Percentiles rank a stretch among this genome's conserved stretches.
phyloP scores from a whole-genome alignment of 1,139 yeast genomes.

The Blastobotrys raffinosifermentans region DNA sequence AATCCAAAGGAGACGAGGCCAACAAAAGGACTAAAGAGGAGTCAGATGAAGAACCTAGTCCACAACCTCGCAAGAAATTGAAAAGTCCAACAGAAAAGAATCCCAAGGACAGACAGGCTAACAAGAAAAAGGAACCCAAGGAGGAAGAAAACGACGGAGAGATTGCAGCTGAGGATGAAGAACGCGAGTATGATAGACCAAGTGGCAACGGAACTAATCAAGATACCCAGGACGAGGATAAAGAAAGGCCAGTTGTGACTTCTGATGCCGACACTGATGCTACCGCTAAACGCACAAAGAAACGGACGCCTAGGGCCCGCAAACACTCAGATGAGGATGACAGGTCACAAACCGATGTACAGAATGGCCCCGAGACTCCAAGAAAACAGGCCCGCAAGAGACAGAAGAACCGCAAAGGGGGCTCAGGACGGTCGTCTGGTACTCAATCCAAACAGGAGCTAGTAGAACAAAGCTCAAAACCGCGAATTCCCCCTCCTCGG shows the following conservation, averaged over 20 bases:
- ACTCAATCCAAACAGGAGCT: conserved; percentile 14
- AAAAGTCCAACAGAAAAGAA: too few species aligned
- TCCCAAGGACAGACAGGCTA: too few species aligned
- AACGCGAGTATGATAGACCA: neutral
- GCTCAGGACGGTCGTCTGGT: too few species aligned
- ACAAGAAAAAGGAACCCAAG: conserved; percentile 10
- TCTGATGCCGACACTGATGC: neutral
- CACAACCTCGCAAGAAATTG: conserved; percentile 7
- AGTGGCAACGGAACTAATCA: neutral
- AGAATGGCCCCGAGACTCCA: conserved; percentile 2
- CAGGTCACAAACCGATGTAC: neutral
- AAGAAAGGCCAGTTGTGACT: neutral
- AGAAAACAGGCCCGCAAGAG: conserved; percentile 11
- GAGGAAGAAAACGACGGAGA: conserved; percentile 1
- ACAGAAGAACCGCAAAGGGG: conserved; percentile 8
- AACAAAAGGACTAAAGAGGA: conserved; percentile 15
- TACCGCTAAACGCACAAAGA: neutral
- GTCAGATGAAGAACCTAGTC: conserved; percentile 7
- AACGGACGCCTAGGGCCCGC: neutral
- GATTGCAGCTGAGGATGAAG: neutral
- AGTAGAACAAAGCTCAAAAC: conserved; percentile 51
- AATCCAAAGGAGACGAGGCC: conserved; percentile 42
- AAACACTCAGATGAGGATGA: neutral
- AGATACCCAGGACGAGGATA: neutral
- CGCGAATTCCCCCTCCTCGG: conserved; percentile 72